Evolutionary conservation across 352 stramenopile species (phyloP).

Genomic region (Proteromonas lacertae): DNA sequence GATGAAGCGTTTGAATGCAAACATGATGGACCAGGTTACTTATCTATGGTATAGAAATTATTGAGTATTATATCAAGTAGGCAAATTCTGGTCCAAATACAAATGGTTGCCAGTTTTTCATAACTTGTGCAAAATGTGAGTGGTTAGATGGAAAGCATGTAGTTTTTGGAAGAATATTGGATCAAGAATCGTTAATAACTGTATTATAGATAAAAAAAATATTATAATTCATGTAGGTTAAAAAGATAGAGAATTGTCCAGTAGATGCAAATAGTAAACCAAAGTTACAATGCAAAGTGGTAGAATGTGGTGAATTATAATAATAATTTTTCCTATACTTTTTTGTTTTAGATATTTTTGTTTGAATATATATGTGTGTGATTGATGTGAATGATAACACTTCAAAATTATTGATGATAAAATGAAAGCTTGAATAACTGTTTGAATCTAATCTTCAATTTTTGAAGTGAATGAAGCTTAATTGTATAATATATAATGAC

Average conservation of each 20-base stretch:
- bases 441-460: too few species aligned
- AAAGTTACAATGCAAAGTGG: neutral
- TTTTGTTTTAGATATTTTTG: too few species aligned
- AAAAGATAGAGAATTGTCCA: constrained; percentile 2
- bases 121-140: constrained; percentile 39
- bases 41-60: constrained; percentile 73
- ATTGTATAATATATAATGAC: too few species aligned
- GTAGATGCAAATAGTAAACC: neutral
- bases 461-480: too few species aligned
- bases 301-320: constrained; percentile 2
- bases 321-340: too few species aligned
- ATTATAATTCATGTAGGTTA: neutral
- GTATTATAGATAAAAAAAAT: neutral
- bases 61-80: neutral
- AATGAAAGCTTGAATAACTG: too few species aligned
- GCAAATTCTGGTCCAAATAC: constrained; percentile 37
- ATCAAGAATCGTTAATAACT: neutral
- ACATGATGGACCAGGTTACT: constrained; percentile 62
- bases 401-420: too few species aligned
- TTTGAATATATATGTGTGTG: too few species aligned
- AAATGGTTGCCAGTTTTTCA: constrained; percentile 89
- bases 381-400: too few species aligned
- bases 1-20: constrained; percentile 90
- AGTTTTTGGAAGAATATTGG: constrained; percentile 20
- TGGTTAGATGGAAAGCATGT: constrained; percentile 93